These are phyloP conservation scores for Rhizopus sp. DNA, from an alignment of 371 early-diverging fungal genomes.

Conservation along the genomic window DNA sequence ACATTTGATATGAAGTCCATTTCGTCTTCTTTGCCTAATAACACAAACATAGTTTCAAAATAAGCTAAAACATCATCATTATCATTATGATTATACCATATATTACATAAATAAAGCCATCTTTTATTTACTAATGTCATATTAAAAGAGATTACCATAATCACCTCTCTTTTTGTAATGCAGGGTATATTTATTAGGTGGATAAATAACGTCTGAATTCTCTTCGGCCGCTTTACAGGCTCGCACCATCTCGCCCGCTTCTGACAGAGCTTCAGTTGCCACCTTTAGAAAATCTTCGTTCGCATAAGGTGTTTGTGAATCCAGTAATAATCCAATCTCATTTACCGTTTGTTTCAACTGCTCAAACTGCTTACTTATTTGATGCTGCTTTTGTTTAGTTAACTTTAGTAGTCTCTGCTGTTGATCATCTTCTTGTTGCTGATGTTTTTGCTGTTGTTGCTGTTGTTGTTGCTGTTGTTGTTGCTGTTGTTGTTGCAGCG, in stretches of 20 bases:
- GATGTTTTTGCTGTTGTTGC: slow-evolving; percentile 9
- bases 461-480: too few species aligned
- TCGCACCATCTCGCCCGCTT: slow-evolving; percentile 42
- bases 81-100: too few species aligned
- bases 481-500: slow-evolving; percentile 9
- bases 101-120: too few species aligned
- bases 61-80: too few species aligned
- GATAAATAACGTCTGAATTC: slow-evolving; percentile 5
- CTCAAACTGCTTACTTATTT: slow-evolving; percentile 41
- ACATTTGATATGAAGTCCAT: too few species aligned
- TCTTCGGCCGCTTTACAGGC: slow-evolving; percentile 35
- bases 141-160: not conserved
- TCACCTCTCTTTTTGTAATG: slow-evolving; percentile 37
- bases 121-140: too few species aligned
- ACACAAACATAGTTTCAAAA: too few species aligned
- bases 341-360: slow-evolving; percentile 29
- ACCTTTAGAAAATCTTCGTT: slow-evolving; percentile 41
- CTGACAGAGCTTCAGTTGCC: slow-evolving; percentile 41
- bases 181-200: slow-evolving; percentile 44
- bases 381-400: slow-evolving; percentile 30
- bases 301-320: slow-evolving; percentile 34
- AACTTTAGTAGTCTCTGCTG: slow-evolving; percentile 22
- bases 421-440: slow-evolving; percentile 19
- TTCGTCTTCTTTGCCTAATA: too few species aligned
- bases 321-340: slow-evolving; percentile 37